Percentiles rank a stretch among this genome's conserved stretches.
These are phyloP conservation scores for Xylaria venustula DNA, from an alignment of 495 filamentous ascomycete species.

Conservation along the genomic window DNA sequence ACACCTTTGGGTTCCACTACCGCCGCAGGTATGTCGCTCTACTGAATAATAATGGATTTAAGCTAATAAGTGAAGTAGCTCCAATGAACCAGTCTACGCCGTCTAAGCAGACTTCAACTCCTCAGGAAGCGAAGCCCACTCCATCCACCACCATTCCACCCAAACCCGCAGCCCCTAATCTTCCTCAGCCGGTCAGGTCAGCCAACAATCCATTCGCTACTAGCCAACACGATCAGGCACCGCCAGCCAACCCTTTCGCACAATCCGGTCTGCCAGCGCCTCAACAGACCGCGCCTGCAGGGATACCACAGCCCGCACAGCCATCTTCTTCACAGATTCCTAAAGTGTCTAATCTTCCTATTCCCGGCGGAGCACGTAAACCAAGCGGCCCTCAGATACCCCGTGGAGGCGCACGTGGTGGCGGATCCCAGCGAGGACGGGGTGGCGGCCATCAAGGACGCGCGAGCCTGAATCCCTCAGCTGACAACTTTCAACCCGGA, in stretches of 20 bases:
- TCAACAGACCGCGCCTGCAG: constrained; percentile 16
- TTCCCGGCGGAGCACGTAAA: constrained; percentile 25
- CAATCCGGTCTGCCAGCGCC: constrained; percentile 17
- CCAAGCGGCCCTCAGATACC: constrained; percentile 25
- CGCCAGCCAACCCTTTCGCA: constrained; percentile 26
- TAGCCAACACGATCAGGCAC: constrained; percentile 15
- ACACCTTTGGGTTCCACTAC: constrained; percentile 13
- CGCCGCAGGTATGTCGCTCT: constrained; percentile 26
- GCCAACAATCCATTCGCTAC: constrained; percentile 25
- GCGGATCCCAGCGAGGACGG: constrained; percentile 23
- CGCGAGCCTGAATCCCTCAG: constrained; percentile 44
- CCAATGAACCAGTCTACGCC: constrained; percentile 14
- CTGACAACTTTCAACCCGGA: constrained; percentile 64
- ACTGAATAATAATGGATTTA: background rate
- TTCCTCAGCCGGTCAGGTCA: constrained; percentile 13
- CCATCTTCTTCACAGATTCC: constrained; percentile 20
- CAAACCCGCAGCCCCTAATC: constrained; percentile 14
- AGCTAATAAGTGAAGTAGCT: constrained; percentile 21
- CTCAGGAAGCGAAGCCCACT: constrained; percentile 22
- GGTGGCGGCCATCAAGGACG: constrained; percentile 41
- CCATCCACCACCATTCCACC: constrained; percentile 23
- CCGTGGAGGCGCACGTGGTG: constrained; percentile 29
- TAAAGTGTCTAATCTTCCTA: constrained; percentile 27
- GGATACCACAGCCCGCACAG: constrained; percentile 17
- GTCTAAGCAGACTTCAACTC: constrained; percentile 20